Evolutionary conservation across 164 flowering plant genomes (phyloP).

Genomic region (Nelumbo lutea): DNA sequence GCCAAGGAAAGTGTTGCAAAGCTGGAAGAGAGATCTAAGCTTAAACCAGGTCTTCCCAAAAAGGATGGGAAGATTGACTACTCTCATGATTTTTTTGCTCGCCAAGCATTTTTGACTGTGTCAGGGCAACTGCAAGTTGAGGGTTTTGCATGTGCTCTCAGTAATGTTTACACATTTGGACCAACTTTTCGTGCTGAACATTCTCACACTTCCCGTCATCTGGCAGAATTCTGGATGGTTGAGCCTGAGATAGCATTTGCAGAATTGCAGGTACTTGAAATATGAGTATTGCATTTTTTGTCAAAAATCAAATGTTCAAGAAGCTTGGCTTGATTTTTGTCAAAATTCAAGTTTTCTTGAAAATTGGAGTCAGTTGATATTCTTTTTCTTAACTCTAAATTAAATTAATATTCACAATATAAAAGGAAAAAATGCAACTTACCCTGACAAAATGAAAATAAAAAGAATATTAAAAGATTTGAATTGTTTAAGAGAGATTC

Average conservation of each 20-base stretch:
- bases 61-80: not conserved
- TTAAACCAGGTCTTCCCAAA: constrained; percentile 7
- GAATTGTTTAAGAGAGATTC: no score
- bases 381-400: no score
- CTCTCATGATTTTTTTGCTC: not conserved
- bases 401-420: no score
- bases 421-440: no score
- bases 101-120: not conserved
- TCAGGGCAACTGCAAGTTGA: not conserved
- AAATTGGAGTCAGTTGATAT: no score
- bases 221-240: constrained; percentile 86
- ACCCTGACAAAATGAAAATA: no score
- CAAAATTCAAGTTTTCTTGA: no score
- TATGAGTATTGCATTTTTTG: not conserved
- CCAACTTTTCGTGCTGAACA: not conserved
- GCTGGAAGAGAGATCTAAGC: constrained; percentile 50
- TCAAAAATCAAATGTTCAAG: not conserved
- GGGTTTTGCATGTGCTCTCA: not conserved
- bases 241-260: constrained; percentile 85
- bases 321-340: not conserved
- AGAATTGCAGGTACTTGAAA: constrained; percentile 46
- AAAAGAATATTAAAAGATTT: no score
- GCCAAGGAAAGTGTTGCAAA: constrained; percentile 51
- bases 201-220: constrained; percentile 15
- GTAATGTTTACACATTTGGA: not conserved